Percentiles rank a stretch among this genome's conserved stretches.
These are phyloP conservation scores for Fraxinus quadrangulata DNA, from an alignment of 257 asterid species.

Conservation along the genomic window DNA sequence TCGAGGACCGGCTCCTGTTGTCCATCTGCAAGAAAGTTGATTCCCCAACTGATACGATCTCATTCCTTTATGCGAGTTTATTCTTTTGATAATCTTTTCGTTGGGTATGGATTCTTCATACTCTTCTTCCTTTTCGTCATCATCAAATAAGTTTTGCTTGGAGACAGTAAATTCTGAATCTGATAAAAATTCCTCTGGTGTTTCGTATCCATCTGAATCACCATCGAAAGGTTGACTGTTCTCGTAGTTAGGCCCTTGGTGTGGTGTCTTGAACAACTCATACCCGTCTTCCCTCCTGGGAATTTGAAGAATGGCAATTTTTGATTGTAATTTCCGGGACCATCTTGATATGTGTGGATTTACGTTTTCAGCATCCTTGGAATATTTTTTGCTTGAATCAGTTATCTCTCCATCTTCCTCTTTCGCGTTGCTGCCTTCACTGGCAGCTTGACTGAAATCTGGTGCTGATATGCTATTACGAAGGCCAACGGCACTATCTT, in stretches of 20 bases:
- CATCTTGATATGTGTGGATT: constrained; percentile 49
- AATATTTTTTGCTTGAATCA: constrained; percentile 29
- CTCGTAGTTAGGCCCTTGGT: constrained; percentile 22
- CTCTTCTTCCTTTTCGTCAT: constrained; percentile 31
- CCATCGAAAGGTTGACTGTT: constrained; percentile 37
- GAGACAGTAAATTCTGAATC: constrained; percentile 62
- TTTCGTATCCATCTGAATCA: constrained; percentile 60
- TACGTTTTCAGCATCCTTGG: constrained; percentile 40
- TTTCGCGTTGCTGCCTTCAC: constrained; percentile 22
- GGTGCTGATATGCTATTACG: constrained; percentile 55
- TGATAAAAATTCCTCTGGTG: constrained; percentile 68
- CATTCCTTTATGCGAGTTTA: constrained; percentile 65
- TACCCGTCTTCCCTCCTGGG: constrained; percentile 42
- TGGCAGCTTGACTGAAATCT: constrained; percentile 38
- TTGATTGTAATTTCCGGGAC: constrained; percentile 50
- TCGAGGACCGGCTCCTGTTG: constrained; percentile 93
- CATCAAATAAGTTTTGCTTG: constrained; percentile 60
- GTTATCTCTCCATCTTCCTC: background rate
- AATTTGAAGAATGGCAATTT: constrained; percentile 58
- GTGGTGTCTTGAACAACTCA: constrained; percentile 42
- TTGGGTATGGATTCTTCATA: constrained; percentile 50
- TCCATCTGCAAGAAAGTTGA: constrained; percentile 81
- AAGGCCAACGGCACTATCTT: constrained; percentile 50
- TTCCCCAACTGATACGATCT: constrained; percentile 74
- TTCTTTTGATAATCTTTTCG: constrained; percentile 67